These are phyloP conservation scores for Pythium diclinum DNA, from an alignment of 352 stramenopile genomes.

Conservation along the genomic window DNA sequence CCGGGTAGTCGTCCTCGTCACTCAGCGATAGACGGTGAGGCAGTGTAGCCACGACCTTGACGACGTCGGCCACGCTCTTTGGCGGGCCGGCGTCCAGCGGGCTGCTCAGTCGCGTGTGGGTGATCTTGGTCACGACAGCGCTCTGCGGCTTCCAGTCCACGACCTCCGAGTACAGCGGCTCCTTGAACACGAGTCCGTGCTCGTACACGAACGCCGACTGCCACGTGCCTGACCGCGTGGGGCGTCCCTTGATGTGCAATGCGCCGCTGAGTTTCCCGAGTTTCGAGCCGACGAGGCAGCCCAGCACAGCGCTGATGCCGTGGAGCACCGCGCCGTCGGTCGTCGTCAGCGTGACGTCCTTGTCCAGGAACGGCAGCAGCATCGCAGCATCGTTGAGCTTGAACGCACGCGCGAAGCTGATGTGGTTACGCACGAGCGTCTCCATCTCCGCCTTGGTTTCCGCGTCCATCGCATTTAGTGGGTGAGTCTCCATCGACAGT, in stretches of 20 bases:
- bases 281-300: slow-evolving; percentile 57
- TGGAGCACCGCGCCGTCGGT: slow-evolving; percentile 42
- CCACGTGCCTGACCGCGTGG: slow-evolving; percentile 39
- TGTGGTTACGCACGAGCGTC: slow-evolving; percentile 53
- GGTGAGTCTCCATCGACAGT: slow-evolving; percentile 12
- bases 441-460: slow-evolving; percentile 33
- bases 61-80: slow-evolving; percentile 16
- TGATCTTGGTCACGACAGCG: slow-evolving; percentile 14
- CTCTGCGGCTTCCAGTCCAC: slow-evolving; percentile 58
- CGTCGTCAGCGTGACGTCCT: slow-evolving; percentile 51
- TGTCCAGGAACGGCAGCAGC: slow-evolving; percentile 62
- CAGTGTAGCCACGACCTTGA: slow-evolving; percentile 20
- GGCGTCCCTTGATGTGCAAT: slow-evolving; percentile 59
- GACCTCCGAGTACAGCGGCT: slow-evolving; percentile 65
- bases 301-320: slow-evolving; percentile 64
- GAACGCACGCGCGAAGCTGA: slow-evolving; percentile 63
- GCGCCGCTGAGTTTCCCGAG: slow-evolving; percentile 72
- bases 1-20: slow-evolving; percentile 20
- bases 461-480: background rate
- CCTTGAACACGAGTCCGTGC: slow-evolving; percentile 63
- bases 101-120: slow-evolving; percentile 19
- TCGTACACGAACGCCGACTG: slow-evolving; percentile 79
- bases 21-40: slow-evolving; percentile 17
- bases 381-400: slow-evolving; percentile 70
- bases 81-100: slow-evolving; percentile 1